Percentiles rank a stretch among this genome's conserved stretches.
Evolutionary conservation across 2,329 filamentous ascomycete genomes (phyloP).

Genomic region (Beauveria pseudobassiana): DNA sequence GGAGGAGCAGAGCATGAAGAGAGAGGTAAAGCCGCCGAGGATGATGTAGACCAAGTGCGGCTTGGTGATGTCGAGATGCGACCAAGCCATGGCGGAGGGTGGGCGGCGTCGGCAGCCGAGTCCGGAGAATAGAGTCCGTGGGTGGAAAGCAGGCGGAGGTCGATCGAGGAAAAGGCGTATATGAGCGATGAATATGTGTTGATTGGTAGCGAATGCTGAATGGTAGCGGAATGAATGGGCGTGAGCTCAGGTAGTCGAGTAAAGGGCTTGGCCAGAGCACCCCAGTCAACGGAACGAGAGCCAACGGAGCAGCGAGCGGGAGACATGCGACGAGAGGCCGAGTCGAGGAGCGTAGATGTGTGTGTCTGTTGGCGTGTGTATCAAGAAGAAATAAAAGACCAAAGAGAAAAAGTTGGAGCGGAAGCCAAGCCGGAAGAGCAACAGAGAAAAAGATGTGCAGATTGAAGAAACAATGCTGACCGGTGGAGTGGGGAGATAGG

Average conservation of each 20-base stretch:
- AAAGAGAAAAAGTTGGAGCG: neutral
- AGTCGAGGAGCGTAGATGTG: neutral
- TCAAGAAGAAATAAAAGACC: neutral
- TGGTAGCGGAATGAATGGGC: neutral
- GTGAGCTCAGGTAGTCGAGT: neutral
- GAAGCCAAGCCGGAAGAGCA: neutral
- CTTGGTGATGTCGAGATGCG: constrained; percentile 78
- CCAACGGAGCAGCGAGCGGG: neutral
- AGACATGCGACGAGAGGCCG: constrained; percentile 10
- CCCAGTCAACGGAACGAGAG: constrained; percentile 12
- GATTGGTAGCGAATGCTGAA: neutral
- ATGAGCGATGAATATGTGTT: neutral
- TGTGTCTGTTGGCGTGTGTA: neutral
- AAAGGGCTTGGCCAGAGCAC: constrained; percentile 6
- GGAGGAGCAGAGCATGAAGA: constrained; percentile 98
- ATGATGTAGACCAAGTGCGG: constrained; percentile 98
- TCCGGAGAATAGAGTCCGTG: neutral
- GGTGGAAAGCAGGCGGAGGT: neutral
- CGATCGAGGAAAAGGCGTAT: neutral
- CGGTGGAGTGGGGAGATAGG: neutral
- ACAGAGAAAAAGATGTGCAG: neutral
- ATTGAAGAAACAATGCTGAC: neutral
- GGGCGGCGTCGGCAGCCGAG: neutral
- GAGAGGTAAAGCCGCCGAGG: constrained; percentile 88
- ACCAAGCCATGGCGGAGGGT: constrained; percentile 59